Evolutionary conservation across 306 rosid species (phyloP).

Genomic region (Oxytropis ochrocephala): DNA sequence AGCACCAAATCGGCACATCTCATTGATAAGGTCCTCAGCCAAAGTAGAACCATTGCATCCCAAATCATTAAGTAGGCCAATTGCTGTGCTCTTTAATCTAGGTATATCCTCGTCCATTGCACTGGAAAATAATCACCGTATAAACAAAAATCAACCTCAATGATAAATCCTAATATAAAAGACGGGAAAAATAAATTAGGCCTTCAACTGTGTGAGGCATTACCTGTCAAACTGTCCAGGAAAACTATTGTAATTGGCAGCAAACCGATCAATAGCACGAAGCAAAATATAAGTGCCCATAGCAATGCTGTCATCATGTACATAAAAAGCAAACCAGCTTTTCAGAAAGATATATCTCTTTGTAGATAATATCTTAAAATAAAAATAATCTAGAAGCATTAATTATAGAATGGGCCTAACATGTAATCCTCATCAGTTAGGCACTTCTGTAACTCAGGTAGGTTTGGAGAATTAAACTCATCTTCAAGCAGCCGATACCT

Average conservation of each 20-base stretch:
- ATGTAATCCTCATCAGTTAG: slow-evolving; percentile 92
- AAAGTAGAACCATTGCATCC: slow-evolving; percentile 81
- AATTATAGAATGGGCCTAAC: slow-evolving; percentile 32
- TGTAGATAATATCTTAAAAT: not conserved
- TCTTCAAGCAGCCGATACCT: slow-evolving; percentile 74
- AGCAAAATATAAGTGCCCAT: slow-evolving; percentile 82
- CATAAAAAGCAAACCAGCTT: slow-evolving; percentile 20
- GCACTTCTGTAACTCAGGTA: slow-evolving; percentile 73
- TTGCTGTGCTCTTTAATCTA: slow-evolving; percentile 78
- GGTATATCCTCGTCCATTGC: slow-evolving; percentile 93
- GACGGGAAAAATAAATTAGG: not conserved
- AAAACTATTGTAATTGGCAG: slow-evolving; percentile 87
- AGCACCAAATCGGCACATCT: slow-evolving; percentile 98
- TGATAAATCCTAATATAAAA: not conserved
- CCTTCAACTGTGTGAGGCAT: slow-evolving; percentile 7
- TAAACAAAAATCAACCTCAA: slow-evolving; percentile 13
- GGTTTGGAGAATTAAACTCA: slow-evolving; percentile 72
- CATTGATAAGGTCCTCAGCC: slow-evolving; percentile 92
- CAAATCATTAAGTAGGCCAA: slow-evolving; percentile 70
- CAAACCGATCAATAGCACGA: slow-evolving; percentile 94
- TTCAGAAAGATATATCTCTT: slow-evolving; percentile 13
- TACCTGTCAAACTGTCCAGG: slow-evolving; percentile 94
- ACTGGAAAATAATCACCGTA: slow-evolving; percentile 37
- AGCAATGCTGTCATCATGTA: slow-evolving; percentile 51
- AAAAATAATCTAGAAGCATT: not conserved